phyloP scores from a whole-genome alignment of 2,329 filamentous ascomycete species.

The Thelonectria olida region DNA sequence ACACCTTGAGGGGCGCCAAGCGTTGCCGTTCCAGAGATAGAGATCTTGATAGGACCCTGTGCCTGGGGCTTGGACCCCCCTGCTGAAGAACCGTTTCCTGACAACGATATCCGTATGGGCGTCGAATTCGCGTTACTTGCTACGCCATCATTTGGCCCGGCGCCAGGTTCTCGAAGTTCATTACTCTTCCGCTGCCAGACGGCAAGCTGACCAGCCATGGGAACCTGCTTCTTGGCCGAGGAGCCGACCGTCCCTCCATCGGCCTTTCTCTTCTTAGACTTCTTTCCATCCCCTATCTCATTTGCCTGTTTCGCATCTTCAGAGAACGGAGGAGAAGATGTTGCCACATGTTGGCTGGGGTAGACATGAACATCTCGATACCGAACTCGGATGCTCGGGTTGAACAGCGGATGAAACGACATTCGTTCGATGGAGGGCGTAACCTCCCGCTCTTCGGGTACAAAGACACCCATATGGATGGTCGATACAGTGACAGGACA shows the following conservation, averaged over 20 bases:
- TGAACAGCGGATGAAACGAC: conserved; percentile 76
- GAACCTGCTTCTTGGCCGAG: conserved; percentile 48
- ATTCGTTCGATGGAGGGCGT: conserved; percentile 66
- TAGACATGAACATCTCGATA: conserved; percentile 83
- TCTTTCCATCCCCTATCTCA: conserved; percentile 47
- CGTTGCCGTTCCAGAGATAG: conserved; percentile 40
- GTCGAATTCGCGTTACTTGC: conserved; percentile 30
- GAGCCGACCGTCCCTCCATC: conserved; percentile 47
- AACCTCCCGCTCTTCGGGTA: conserved; percentile 71
- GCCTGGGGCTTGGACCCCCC: conserved; percentile 25
- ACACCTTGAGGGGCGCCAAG: conserved; percentile 22
- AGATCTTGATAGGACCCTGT: conserved; percentile 44
- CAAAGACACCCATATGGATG: conserved; percentile 86
- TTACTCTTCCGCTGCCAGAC: conserved; percentile 56
- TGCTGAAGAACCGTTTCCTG: conserved; percentile 16
- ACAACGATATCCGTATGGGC: conserved; percentile 33
- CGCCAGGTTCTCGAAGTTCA: conserved; percentile 46
- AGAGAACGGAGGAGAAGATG: conserved; percentile 55
- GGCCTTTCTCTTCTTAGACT: conserved; percentile 64
- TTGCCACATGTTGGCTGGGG: conserved; percentile 70
- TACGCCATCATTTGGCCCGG: conserved; percentile 8
- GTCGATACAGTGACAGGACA: conserved; percentile 76
- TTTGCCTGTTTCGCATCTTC: conserved; percentile 42
- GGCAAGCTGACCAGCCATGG: conserved; percentile 55
- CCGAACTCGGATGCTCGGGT: conserved; percentile 72